Evolutionary conservation across 73 alveolate species (phyloP), one percentile per base, ranked within the genome.

Genomic region (Paramecium bursaria): DNA sequence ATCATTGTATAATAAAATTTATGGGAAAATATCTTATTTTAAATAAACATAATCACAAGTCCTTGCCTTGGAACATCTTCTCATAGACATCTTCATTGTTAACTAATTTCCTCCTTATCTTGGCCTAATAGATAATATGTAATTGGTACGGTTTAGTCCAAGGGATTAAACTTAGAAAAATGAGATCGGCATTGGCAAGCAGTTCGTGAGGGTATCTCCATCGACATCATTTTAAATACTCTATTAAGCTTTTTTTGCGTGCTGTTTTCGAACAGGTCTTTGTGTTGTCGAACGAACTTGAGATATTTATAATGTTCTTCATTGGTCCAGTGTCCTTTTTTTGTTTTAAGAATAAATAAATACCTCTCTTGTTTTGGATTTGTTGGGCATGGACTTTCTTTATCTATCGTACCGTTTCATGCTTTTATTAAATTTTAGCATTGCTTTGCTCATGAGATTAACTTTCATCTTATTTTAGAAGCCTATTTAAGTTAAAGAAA

Each of bases 141-240:
- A 14, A 67, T 67, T 33, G 3, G 17, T 67, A 67, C 82, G 10
- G 10, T 67, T 7, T 17, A 25, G 35, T 67, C 82, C 14, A 39
- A 35, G 17, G 82, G 82, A n/a, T 67, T 67, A 19, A 67, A 67
- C 44, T 67, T 67, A 25, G 82, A 67, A 22, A 39, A 67, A 42
- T 67, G 82, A 21, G 82, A 67, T 19, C 82, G 33, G 50, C 82
- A 67, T 10, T 67, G 27, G 44, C 82, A 67, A 39, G 82, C 82
- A 35, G 82, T 67, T 15, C 82, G 2, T 10, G 60, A 39, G 11
- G 82, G 57, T 14, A 67, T 67, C 33, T 67, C 82, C 7, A 67
- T 31, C 5, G 82, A 67, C 82, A 67, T 67, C 82, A 67, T 67
- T 67, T 67, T 67, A 26, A 67, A 67, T 1, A 67, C 82, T 39